Evolutionary conservation across 805 yeast genomes (phyloP), one percentile per base, ranked within the genome.

Genomic region (Maudiozyma barnettii): DNA sequence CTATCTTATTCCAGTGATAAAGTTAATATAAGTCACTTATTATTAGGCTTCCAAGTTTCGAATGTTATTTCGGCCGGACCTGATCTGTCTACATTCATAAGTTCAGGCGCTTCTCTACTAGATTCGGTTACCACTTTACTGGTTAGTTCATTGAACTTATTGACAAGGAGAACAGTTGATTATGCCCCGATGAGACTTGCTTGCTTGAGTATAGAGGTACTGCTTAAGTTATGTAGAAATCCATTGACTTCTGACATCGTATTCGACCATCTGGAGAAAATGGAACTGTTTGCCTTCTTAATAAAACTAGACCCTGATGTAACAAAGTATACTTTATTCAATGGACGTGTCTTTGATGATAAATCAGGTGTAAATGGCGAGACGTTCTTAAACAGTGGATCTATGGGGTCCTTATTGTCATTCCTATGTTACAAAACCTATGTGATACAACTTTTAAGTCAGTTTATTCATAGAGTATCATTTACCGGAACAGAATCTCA

Each of bases 11-110:
- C 69, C 7, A 65, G 71, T 0, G 67, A 66, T 10, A 66, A 64
- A 14, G 73, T 79, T 5, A 73, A 82, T 0, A 73, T 84, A 1
- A 69, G 91, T 1, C 97, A 89, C 59, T 81, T 82, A 54, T 61
- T 91, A 8, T 70, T 91, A 1, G 98, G 98, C 0, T 88, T 81
- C 62, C 79, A 77, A 39, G 66, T 74, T 35, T 63, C 67, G 1
- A 76, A 73, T 45, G 70, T 74, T n/a, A 66, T 80, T 19, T 62
- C 76, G 0, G 61, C 81, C n/a, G 79, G 79, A 2, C 70, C 73
- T 14, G 51, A 59, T 3, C 60, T 70, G 0, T 59, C 67, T 1
- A 79, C 87, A 0, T 78, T 79, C 21, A 74, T 82, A 45, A 65
- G 65, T 2, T 75, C 86, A 0, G 69, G 66, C 0, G 69, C 71